Conservation (phyloP, 2,329 filamentous ascomycete genomes). For the Zymoseptoria crescenta region DNA sequence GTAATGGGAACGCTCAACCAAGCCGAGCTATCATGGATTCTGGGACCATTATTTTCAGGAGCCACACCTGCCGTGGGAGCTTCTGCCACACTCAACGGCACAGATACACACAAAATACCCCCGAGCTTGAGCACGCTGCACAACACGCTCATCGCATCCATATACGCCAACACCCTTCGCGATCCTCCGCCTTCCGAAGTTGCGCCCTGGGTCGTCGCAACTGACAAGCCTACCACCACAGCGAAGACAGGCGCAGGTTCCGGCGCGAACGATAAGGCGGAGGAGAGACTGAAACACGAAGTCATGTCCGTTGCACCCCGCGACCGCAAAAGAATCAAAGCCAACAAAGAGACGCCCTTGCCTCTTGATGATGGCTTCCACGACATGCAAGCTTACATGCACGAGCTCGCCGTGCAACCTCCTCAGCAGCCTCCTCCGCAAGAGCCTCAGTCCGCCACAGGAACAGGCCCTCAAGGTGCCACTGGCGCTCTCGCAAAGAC, state of each 20-base stretch:
- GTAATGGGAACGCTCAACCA: constrained; percentile 54
- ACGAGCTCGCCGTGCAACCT: constrained; percentile 24
- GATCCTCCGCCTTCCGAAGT: constrained; percentile 53
- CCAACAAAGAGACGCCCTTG: constrained; percentile 18
- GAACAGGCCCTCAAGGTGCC: constrained; percentile 5
- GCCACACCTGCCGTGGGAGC: not conserved
- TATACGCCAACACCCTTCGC: constrained; percentile 52
- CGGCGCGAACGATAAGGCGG: constrained; percentile 50
- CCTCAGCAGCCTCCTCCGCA: constrained; percentile 10
- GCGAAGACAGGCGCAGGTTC: constrained; percentile 46
- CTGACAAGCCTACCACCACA: constrained; percentile 67
- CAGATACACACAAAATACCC: not conserved
- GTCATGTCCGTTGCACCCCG: constrained; percentile 55
- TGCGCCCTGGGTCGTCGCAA: constrained; percentile 57
- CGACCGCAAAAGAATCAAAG: constrained; percentile 47
- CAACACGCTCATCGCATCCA: constrained; percentile 53
- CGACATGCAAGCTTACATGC: constrained; percentile 21
- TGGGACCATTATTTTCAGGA: constrained; percentile 41
- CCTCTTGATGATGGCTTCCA: constrained; percentile 17
- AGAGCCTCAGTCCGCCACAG: constrained; percentile 18
- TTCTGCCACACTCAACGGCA: not conserved
- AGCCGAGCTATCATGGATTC: constrained; percentile 50
- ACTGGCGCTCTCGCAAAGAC: constrained; percentile 25
- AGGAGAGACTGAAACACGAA: constrained; percentile 56
- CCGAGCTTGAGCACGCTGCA: constrained; percentile 40